Percentiles rank a stretch among this genome's conserved stretches.
phyloP scores from a whole-genome alignment of 2,329 filamentous ascomycete species.

The Pseudogymnoascus sp. region DNA sequence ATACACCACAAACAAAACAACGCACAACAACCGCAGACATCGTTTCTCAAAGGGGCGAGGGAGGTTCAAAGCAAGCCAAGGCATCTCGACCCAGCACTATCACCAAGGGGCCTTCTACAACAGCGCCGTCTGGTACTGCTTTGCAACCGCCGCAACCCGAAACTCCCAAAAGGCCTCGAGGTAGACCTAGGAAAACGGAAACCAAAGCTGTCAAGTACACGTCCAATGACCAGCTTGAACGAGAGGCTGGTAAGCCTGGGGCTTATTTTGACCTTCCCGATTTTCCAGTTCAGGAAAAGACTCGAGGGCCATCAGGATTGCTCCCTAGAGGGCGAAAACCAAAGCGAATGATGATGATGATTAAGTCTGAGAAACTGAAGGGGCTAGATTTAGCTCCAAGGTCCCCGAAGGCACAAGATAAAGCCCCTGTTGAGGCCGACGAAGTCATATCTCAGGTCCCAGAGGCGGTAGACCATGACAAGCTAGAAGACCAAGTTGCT shows the following conservation, averaged over 20 bases:
- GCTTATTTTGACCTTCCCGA: conserved; percentile 17
- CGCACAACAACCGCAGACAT: neutral
- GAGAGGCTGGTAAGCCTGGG: conserved; percentile 16
- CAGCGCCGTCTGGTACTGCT: neutral
- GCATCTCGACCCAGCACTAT: neutral
- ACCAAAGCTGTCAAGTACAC: neutral
- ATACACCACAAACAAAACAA: neutral
- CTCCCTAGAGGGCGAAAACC: conserved; percentile 2
- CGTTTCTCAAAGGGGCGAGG: neutral
- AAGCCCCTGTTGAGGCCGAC: conserved; percentile 10
- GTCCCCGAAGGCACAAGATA: conserved; percentile 14
- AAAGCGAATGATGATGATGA: conserved; percentile 14
- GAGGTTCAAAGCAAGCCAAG: neutral
- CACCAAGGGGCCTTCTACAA: neutral
- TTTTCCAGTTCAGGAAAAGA: neutral
- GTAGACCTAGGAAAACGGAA: neutral
- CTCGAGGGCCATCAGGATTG: neutral
- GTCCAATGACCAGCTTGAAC: conserved; percentile 16
- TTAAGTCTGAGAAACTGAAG: conserved; percentile 17
- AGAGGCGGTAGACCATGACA: conserved; percentile 5
- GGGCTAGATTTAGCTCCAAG: conserved; percentile 11
- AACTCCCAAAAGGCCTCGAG: neutral
- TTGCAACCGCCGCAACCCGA: neutral
- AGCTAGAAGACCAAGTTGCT: neutral
- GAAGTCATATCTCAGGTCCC: conserved; percentile 6